phyloP scores from a whole-genome alignment of 2,329 filamentous ascomycete species.

The Colletotrichum viniferum region DNA sequence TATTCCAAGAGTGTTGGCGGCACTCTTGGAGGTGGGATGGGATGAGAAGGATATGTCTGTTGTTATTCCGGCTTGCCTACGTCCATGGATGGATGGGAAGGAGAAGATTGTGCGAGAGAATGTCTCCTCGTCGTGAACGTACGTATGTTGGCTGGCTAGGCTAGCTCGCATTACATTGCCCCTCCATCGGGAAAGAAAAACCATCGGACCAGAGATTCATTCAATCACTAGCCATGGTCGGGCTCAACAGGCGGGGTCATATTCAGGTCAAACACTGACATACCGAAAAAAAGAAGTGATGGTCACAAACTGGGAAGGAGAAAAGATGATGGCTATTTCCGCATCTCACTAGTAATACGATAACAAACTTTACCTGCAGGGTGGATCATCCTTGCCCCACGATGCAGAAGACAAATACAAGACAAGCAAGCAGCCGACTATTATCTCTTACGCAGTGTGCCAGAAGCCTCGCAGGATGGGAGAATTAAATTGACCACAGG shows the following conservation, averaged over 20 bases:
- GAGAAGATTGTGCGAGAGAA: slow-evolving; percentile 60
- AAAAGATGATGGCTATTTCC: background rate
- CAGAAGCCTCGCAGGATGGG: background rate
- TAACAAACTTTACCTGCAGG: background rate
- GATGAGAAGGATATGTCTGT: slow-evolving; percentile 72
- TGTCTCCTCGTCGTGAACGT: background rate
- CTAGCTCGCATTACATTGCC: background rate
- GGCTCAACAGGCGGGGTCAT: background rate
- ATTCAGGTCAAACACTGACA: background rate
- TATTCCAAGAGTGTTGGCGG: slow-evolving; percentile 86
- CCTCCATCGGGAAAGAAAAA: background rate
- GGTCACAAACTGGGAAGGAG: background rate
- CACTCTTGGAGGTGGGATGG: slow-evolving; percentile 90
- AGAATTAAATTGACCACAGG: background rate
- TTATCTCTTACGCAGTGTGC: background rate
- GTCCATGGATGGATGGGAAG: slow-evolving; percentile 82
- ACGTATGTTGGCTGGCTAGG: background rate
- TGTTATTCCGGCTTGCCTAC: slow-evolving; percentile 76
- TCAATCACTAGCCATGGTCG: background rate
- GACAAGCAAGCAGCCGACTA: background rate
- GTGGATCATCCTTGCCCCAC: background rate
- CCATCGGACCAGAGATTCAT: background rate
- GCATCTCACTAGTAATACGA: background rate
- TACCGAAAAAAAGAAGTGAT: background rate
- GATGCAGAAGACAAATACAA: background rate